phyloP scores from a whole-genome alignment of 176 grass and related monocot species.

The Oryza longistaminata region DNA sequence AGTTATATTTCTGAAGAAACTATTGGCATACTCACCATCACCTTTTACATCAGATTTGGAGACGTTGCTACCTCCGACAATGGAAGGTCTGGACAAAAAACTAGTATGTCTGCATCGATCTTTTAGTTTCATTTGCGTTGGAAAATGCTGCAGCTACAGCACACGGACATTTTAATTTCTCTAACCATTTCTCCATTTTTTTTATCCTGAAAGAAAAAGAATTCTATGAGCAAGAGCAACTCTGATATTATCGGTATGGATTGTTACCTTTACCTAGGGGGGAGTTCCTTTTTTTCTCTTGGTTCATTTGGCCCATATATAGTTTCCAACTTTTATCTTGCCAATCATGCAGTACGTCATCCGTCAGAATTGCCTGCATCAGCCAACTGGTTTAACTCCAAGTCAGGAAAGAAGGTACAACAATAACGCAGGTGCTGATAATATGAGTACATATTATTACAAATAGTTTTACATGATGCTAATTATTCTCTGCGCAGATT shows the following conservation, averaged over 20 bases:
- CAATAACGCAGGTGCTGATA: background rate
- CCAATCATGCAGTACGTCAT: constrained; percentile 38
- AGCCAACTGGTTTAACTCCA: constrained; percentile 81
- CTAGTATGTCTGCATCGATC: constrained; percentile 54
- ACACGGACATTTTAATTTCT: background rate
- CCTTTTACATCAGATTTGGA: constrained; percentile 58
- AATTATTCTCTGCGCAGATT: constrained; percentile 49
- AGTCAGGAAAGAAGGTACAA: constrained; percentile 77
- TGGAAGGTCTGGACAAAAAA: constrained; percentile 88
- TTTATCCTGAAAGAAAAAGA: constrained; percentile 48
- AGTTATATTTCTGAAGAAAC: background rate
- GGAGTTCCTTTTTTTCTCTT: background rate
- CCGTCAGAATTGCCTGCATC: constrained; percentile 42
- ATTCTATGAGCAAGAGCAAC: constrained; percentile 46
- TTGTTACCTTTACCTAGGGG: background rate
- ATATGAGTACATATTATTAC: background rate
- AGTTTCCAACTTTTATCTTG: constrained; percentile 22
- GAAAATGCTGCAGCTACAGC: background rate
- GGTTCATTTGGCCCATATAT: background rate
- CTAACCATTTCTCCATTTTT: background rate
- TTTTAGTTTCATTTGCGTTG: background rate
- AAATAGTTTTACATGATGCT: background rate
- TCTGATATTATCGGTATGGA: constrained; percentile 56
- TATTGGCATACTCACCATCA: background rate
- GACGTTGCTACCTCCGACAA: constrained; percentile 59